Evolutionary conservation across 495 filamentous ascomycete genomes (phyloP).

Genomic region (Hyaloscypha bicolor): DNA sequence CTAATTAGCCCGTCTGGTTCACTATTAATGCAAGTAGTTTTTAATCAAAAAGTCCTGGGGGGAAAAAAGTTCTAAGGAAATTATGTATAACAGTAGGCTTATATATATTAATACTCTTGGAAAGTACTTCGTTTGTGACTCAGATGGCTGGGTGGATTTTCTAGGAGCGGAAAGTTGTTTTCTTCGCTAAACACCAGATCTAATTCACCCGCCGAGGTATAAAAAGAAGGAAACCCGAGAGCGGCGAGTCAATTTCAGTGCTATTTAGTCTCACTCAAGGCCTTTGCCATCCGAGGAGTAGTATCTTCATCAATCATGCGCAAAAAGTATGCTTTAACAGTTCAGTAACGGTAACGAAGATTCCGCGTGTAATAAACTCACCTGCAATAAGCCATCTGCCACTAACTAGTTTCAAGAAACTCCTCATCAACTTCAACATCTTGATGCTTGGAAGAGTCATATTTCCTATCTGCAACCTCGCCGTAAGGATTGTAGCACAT

Average conservation of each 20-base stretch:
- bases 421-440: neutral
- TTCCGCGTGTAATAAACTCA: neutral
- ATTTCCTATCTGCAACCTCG: neutral
- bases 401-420: neutral
- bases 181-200: too few species aligned
- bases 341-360: neutral
- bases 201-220: too few species aligned
- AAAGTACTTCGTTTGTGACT: too few species aligned
- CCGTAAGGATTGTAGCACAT: neutral
- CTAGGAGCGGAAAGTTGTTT: too few species aligned
- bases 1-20: too few species aligned
- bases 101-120: too few species aligned
- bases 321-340: neutral
- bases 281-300: constrained; percentile 5
- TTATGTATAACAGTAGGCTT: too few species aligned
- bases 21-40: too few species aligned
- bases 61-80: too few species aligned
- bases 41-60: too few species aligned
- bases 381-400: neutral
- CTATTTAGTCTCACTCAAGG: neutral
- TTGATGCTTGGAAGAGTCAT: neutral
- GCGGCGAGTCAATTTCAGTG: neutral
- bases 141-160: too few species aligned
- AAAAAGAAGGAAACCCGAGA: too few species aligned
- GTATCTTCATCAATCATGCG: constrained; percentile 15